phyloP scores from a whole-genome alignment of 345 rosid genomes.

The Mangifera indica region DNA sequence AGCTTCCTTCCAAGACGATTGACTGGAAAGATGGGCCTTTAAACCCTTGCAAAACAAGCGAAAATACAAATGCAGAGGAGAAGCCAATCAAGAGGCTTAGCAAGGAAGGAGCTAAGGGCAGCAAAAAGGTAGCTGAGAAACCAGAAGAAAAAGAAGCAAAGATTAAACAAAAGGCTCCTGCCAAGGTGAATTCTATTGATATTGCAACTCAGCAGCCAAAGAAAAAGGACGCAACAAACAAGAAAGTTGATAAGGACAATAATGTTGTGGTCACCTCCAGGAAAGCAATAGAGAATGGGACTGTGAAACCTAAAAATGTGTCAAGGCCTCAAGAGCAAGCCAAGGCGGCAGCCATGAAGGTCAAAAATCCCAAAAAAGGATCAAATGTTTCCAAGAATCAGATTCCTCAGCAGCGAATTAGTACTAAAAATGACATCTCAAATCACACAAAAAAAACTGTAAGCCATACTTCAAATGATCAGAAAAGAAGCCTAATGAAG shows the following conservation, averaged over 20 bases:
- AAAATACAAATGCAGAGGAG: conserved; percentile 29
- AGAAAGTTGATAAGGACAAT: conserved; percentile 31
- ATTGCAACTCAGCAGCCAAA: conserved; percentile 25
- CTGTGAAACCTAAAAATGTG: conserved; percentile 37
- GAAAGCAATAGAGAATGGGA: conserved; percentile 34
- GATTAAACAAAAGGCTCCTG: conserved; percentile 29
- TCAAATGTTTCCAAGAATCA: conserved; percentile 28
- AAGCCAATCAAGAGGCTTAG: conserved; percentile 25
- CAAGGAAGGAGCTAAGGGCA: conserved; percentile 33
- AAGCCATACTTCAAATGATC: conserved; percentile 21
- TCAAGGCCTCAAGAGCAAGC: conserved; percentile 37
- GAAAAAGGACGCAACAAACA: conserved; percentile 30
- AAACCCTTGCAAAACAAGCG: conserved; percentile 11
- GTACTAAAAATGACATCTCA: conserved; percentile 26
- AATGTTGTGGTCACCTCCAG: conserved; percentile 31
- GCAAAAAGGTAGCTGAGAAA: conserved; percentile 23
- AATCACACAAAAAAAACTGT: conserved; percentile 19
- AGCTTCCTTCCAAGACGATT: conserved; percentile 29
- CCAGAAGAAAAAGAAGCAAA: conserved; percentile 37
- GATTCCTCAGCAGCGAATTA: conserved; percentile 14
- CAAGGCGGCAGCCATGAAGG: conserved; percentile 30
- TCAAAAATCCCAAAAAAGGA: conserved; percentile 37
- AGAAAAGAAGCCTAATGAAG: conserved; percentile 22
- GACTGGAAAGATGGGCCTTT: conserved; percentile 30
- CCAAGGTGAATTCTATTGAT: conserved; percentile 32